Percentiles rank a stretch among this genome's conserved stretches.
Conservation (phyloP, 2,329 filamentous ascomycete species). For the Penicillium rolfsii region DNA sequence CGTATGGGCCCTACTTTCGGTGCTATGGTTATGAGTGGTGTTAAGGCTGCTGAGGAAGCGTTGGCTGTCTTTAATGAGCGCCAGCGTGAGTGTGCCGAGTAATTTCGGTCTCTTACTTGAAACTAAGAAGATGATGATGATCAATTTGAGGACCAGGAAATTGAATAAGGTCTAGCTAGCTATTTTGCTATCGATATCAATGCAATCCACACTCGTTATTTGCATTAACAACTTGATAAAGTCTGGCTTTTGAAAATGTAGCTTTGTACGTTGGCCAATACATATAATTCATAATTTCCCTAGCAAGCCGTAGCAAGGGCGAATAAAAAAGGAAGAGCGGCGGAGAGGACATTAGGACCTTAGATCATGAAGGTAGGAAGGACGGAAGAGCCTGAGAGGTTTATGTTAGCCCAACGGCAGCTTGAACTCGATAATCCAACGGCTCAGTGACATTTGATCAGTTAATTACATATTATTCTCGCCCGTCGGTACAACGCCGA, state of each 20-base stretch:
- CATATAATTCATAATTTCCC: neutral
- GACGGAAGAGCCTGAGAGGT: no score
- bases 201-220: slow-evolving; percentile 28
- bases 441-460: neutral
- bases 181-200: slow-evolving; percentile 19
- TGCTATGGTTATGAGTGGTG: slow-evolving; percentile 83
- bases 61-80: slow-evolving; percentile 75
- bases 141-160: neutral
- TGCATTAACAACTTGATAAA: slow-evolving; percentile 9
- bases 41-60: slow-evolving; percentile 89
- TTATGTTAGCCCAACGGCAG: no score
- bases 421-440: no score
- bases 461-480: neutral
- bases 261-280: neutral
- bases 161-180: slow-evolving; percentile 6
- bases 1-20: slow-evolving; percentile 89
- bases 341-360: no score
- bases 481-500: neutral
- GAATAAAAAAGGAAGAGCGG: no score
- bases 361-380: no score
- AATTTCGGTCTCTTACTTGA: slow-evolving; percentile 20
- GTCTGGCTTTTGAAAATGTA: neutral
- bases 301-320: no score
- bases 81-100: slow-evolving; percentile 74
- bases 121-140: neutral